Evolutionary conservation across 1,139 yeast genomes (phyloP).

Genomic region (Magnusiomyces fungicola): DNA sequence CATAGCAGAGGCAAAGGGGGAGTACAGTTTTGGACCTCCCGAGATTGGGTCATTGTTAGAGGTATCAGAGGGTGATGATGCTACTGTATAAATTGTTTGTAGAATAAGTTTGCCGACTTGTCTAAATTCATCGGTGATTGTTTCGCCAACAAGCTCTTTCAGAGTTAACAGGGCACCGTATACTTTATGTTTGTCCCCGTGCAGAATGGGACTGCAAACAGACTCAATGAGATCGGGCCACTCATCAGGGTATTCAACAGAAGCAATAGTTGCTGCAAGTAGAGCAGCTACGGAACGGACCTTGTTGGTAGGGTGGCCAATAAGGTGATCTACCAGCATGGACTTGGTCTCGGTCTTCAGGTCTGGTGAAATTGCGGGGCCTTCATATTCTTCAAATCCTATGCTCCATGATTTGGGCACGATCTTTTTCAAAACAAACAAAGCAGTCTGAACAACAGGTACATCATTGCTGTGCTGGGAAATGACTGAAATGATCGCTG

Average conservation of each 20-base stretch:
- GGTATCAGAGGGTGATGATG: constrained; percentile 16
- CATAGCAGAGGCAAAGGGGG: constrained; percentile 18
- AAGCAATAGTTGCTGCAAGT: constrained; percentile 76
- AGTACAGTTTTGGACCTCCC: constrained; percentile 11
- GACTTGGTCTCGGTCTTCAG: constrained; percentile 46
- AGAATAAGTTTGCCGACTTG: constrained; percentile 44
- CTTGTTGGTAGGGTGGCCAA: constrained; percentile 50
- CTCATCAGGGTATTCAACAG: constrained; percentile 89
- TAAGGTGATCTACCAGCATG: constrained; percentile 41
- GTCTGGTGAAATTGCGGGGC: constrained; percentile 53
- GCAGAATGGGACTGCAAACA: constrained; percentile 39
- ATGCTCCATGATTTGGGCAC: constrained; percentile 72
- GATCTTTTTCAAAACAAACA: constrained; percentile 63
- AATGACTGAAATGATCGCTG: constrained; percentile 8
- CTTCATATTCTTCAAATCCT: constrained; percentile 69
- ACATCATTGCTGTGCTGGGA: constrained; percentile 24
- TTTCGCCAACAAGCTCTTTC: constrained; percentile 76
- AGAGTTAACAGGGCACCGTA: constrained; percentile 66
- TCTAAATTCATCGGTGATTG: constrained; percentile 82
- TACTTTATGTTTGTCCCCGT: constrained; percentile 35
- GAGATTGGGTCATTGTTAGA: constrained; percentile 9
- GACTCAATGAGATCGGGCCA: constrained; percentile 70
- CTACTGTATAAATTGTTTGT: constrained; percentile 20
- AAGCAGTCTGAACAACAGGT: constrained; percentile 46
- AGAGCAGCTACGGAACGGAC: constrained; percentile 63